These are phyloP conservation scores for Aureobasidium sp. DNA, from an alignment of 2,329 filamentous ascomycete species.

Conservation along the genomic window DNA sequence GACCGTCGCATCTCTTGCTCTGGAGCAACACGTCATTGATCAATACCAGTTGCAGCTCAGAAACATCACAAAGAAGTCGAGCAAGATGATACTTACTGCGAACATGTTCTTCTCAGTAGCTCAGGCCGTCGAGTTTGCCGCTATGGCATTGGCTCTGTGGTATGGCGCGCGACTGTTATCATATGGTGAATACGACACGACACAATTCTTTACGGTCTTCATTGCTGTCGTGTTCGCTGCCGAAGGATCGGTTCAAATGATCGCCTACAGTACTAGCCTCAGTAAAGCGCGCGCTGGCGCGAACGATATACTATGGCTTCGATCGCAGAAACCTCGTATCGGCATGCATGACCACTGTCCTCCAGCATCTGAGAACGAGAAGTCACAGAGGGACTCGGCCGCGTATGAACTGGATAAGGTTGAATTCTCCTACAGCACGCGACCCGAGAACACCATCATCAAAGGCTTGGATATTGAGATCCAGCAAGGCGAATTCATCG, in stretches of 20 bases:
- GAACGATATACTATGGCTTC: slow-evolving; percentile 40
- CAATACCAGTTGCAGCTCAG: slow-evolving; percentile 49
- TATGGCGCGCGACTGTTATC: slow-evolving; percentile 29
- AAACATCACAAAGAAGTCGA: slow-evolving; percentile 50
- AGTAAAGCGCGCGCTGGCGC: background rate
- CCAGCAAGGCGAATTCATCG: slow-evolving; percentile 34
- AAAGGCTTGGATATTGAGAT: slow-evolving; percentile 44
- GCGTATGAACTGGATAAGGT: slow-evolving; percentile 47
- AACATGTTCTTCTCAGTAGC: slow-evolving; percentile 57
- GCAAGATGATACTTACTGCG: slow-evolving; percentile 51
- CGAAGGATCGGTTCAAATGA: slow-evolving; percentile 35
- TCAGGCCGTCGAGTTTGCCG: slow-evolving; percentile 53
- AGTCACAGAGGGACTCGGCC: background rate
- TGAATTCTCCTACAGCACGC: slow-evolving; percentile 57
- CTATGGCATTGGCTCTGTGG: slow-evolving; percentile 32
- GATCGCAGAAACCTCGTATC: slow-evolving; percentile 41
- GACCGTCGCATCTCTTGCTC: slow-evolving; percentile 53
- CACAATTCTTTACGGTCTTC: slow-evolving; percentile 54
- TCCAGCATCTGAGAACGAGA: background rate
- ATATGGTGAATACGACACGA: slow-evolving; percentile 28
- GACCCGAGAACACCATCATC: slow-evolving; percentile 65
- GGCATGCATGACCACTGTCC: slow-evolving; percentile 34
- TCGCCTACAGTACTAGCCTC: background rate
- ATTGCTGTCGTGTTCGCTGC: slow-evolving; percentile 62
- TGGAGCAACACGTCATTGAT: slow-evolving; percentile 53